These are phyloP conservation scores for Hygrophoropsis aurantiaca DNA, from an alignment of 768 basidiomycete genomes.

Conservation along the genomic window DNA sequence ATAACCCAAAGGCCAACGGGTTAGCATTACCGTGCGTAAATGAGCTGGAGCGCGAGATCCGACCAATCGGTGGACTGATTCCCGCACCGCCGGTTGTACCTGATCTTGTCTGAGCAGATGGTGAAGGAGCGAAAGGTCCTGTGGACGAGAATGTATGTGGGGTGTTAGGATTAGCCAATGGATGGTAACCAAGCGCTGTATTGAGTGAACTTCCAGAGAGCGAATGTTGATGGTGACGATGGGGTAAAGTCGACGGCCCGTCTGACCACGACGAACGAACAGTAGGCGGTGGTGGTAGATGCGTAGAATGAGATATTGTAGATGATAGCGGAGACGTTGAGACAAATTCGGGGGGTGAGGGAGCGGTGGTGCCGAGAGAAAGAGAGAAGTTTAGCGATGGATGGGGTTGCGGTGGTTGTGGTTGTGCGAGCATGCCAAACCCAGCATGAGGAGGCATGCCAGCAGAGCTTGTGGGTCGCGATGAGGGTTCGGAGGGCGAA, in stretches of 20 bases:
- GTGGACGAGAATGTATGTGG: slow-evolving; percentile 28
- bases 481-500: slow-evolving; percentile 24
- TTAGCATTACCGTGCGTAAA: slow-evolving; percentile 45
- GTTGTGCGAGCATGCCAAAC: slow-evolving; percentile 23
- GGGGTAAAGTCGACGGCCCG: slow-evolving; percentile 22
- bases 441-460: slow-evolving; percentile 19
- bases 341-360: slow-evolving; percentile 20
- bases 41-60: slow-evolving; percentile 60
- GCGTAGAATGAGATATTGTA: slow-evolving; percentile 17
- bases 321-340: slow-evolving; percentile 20
- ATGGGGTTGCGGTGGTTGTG: slow-evolving; percentile 7
- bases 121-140: slow-evolving; percentile 25
- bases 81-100: slow-evolving; percentile 18
- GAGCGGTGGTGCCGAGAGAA: slow-evolving; percentile 16
- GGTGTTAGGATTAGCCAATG: slow-evolving; percentile 32
- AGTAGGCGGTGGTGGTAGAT: slow-evolving; percentile 22
- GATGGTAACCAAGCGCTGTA: slow-evolving; percentile 24
- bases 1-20: slow-evolving; percentile 38
- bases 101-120: slow-evolving; percentile 25
- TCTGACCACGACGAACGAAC: slow-evolving; percentile 31
- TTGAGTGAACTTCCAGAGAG: slow-evolving; percentile 30
- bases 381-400: slow-evolving; percentile 18
- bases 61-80: slow-evolving; percentile 42
- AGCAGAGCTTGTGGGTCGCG: slow-evolving; percentile 34
- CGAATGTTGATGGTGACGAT: slow-evolving; percentile 30